A percentile compares a stretch with the other conserved stretches of the same genome.
Conservation (phyloP, 2,329 filamentous ascomycete species). For the Hawksworthiomyces lignivorus region DNA sequence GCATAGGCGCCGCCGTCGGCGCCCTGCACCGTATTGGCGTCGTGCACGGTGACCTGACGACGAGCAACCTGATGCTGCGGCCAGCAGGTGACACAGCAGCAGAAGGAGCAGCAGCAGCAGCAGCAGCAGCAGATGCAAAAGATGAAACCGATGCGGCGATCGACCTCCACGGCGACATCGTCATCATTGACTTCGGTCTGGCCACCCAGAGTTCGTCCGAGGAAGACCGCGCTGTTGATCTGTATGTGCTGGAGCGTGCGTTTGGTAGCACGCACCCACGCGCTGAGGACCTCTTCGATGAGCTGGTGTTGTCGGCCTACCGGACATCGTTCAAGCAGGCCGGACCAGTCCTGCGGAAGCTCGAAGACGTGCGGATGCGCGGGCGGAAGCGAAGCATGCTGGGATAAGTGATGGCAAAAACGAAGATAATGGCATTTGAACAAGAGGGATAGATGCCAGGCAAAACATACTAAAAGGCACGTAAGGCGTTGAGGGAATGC, state of each 20-base stretch:
- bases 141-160: slow-evolving; percentile 14
- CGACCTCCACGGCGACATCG: slow-evolving; percentile 61
- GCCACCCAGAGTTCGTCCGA: slow-evolving; percentile 74
- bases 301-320: slow-evolving; percentile 71
- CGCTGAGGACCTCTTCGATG: slow-evolving; percentile 67
- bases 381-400: slow-evolving; percentile 97
- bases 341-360: slow-evolving; percentile 63
- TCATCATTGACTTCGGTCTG: slow-evolving; percentile 91
- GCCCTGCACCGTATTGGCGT: slow-evolving; percentile 75
- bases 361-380: slow-evolving; percentile 89
- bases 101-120: background rate
- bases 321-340: slow-evolving; percentile 67
- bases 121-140: slow-evolving; percentile 2
- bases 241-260: slow-evolving; percentile 91
- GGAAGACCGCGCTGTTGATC: slow-evolving; percentile 89
- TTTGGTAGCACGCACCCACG: slow-evolving; percentile 92
- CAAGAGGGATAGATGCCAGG: too few relatives aligned
- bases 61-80: slow-evolving; percentile 87
- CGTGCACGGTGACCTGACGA: slow-evolving; percentile 92
- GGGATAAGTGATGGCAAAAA: slow-evolving; percentile 50
- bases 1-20: slow-evolving; percentile 65
- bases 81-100: slow-evolving; percentile 22
- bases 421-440: too few relatives aligned
- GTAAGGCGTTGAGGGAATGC: too few relatives aligned
- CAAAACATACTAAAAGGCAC: too few relatives aligned